Evolutionary conservation across 805 yeast species (phyloP), one percentile per base, ranked within the genome.

Genomic region (Starmerella etchellsii): DNA sequence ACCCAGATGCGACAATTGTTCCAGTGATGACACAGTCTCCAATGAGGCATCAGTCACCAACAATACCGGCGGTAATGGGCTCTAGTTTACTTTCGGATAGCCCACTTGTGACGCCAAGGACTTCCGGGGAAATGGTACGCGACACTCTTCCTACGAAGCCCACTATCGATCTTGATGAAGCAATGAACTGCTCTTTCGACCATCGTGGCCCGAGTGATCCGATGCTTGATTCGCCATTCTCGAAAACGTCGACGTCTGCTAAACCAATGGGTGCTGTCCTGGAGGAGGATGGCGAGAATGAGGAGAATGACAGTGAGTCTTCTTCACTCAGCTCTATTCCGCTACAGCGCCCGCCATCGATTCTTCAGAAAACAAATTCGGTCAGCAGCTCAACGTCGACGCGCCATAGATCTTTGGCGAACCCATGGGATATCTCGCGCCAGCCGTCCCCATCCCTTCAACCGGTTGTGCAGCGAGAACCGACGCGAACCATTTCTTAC

Each of bases 81-180:
- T 9, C 33, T 10, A 9, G 11, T 10, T 30, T 14, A 30, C 18
- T 18, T 9, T 10, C 33, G 8, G 36, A 23, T 6, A 19, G 37
- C 25, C 46, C 43, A 8, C 22, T 26, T 8, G 15, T 29, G 28
- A 31, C 42, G 4, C 47, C 47, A 15, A 37, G 46, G 2, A 35
- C 28, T 27, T 39, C 40, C 2, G 42, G 36, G 28, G 48, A 44
- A 23, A 11, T 25, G 29, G 15, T 31, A 16, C 38, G 43, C n/a
- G 39, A 42, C 21, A 22, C 30, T 19, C 30, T 22, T 18, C 46
- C 39, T 19, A 18, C 33, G 22, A 20, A 16, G 35, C 46, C 50
- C 40, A 31, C 51, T 41, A 53, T 53, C 29, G 55, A 52, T 27
- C 43, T 53, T 2, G 49, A 53, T 36, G 57, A 49, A 35, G 57